Evolutionary conservation across 495 filamentous ascomycete genomes (phyloP).

Genomic region (Penicillium nucicola): DNA sequence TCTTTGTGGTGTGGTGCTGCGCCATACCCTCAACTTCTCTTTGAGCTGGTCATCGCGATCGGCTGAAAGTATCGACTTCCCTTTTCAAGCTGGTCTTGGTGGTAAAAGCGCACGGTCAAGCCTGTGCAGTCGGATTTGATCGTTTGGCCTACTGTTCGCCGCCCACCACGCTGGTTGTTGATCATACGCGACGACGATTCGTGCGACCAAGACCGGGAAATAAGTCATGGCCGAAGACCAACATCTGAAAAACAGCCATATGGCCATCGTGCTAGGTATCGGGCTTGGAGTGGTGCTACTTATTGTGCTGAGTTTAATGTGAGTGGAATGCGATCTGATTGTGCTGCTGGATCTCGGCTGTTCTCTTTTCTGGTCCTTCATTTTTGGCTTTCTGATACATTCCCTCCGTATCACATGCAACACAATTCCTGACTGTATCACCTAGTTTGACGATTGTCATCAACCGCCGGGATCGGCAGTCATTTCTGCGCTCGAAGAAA

Average conservation of each 20-base stretch:
- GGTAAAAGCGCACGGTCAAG: neutral
- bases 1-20: too few species aligned
- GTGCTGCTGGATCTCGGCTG: neutral
- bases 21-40: too few species aligned
- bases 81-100: too few species aligned
- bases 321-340: slow-evolving; percentile 10
- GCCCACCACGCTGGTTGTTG: neutral
- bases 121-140: too few species aligned
- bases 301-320: slow-evolving; percentile 38
- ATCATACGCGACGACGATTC: slow-evolving; percentile 1
- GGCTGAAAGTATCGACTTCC: too few species aligned
- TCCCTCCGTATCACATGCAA: neutral
- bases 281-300: slow-evolving; percentile 36
- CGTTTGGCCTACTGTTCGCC: neutral
- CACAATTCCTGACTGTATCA: slow-evolving; percentile 2
- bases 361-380: neutral
- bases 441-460: slow-evolving; percentile 34
- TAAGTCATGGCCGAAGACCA: slow-evolving; percentile 17
- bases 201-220: slow-evolving; percentile 9
- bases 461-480: slow-evolving; percentile 33
- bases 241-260: slow-evolving; percentile 26
- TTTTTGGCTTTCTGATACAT: neutral
- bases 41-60: too few species aligned
- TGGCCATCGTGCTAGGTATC: slow-evolving; percentile 40
- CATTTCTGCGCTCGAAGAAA: slow-evolving; percentile 21